These are phyloP conservation scores for Scalesia atractyloides DNA, from an alignment of 129 eudicot genomes.

Conservation along the genomic window DNA sequence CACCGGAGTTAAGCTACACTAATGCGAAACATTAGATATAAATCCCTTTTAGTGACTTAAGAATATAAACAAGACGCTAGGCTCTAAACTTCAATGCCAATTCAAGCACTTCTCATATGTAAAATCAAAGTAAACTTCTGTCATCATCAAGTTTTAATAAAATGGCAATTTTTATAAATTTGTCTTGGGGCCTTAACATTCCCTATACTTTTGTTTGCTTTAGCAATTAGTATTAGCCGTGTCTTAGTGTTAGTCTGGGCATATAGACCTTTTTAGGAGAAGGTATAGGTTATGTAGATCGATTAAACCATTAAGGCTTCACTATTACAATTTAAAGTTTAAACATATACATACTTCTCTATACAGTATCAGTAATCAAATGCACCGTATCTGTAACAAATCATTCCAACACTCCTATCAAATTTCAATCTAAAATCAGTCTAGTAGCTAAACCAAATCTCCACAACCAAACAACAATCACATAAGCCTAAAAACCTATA, in stretches of 20 bases:
- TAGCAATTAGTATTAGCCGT: too few relatives aligned
- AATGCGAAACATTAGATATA: neutral
- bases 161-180: neutral
- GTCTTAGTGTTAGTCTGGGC: too few relatives aligned
- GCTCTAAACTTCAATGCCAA: neutral
- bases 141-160: slow-evolving; percentile 6
- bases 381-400: too few relatives aligned
- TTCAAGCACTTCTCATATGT: neutral
- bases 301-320: neutral
- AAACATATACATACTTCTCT: too few relatives aligned
- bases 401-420: too few relatives aligned
- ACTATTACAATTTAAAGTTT: neutral
- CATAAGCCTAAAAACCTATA: neutral
- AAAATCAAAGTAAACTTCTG: slow-evolving; percentile 2
- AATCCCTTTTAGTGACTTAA: neutral
- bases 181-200: too few relatives aligned
- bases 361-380: too few relatives aligned
- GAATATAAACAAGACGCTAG: neutral
- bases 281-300: neutral
- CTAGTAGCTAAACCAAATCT: too few relatives aligned
- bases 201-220: too few relatives aligned
- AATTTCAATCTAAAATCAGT: too few relatives aligned
- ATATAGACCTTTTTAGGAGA: too few relatives aligned
- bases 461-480: neutral
- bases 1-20: neutral